Percentiles rank a stretch among this genome's conserved stretches.
phyloP scores from a whole-genome alignment of 1,139 yeast genomes.

The Scheffersomyces segobiensis region DNA sequence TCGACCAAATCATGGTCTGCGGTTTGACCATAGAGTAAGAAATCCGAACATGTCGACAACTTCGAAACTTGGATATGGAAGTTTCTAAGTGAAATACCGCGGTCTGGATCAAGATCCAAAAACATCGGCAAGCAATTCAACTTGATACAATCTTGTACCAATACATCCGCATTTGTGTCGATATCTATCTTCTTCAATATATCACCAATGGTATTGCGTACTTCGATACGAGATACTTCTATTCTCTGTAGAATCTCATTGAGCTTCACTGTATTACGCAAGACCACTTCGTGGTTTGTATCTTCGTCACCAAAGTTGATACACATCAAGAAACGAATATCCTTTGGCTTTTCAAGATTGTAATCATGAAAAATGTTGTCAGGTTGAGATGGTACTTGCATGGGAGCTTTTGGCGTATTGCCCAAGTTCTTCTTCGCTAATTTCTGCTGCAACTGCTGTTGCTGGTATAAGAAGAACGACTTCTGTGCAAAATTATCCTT shows the following conservation, averaged over 20 bases:
- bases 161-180: slow-evolving; percentile 13
- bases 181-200: slow-evolving; percentile 17
- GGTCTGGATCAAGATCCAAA: slow-evolving; percentile 59
- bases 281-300: slow-evolving; percentile 6
- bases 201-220: slow-evolving; percentile 20
- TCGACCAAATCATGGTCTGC: slow-evolving; percentile 8
- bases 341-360: slow-evolving; percentile 12
- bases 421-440: neutral
- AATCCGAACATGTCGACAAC: slow-evolving; percentile 66
- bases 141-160: slow-evolving; percentile 44
- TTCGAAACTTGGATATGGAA: slow-evolving; percentile 78
- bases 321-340: slow-evolving; percentile 50
- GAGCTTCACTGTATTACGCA: slow-evolving; percentile 65
- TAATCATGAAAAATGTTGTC: slow-evolving; percentile 1
- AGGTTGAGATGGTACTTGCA: neutral
- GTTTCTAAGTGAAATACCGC: slow-evolving; percentile 71
- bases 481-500: slow-evolving; percentile 52
- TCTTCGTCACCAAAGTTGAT: slow-evolving; percentile 41
- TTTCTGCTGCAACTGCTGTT: slow-evolving; percentile 14
- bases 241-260: slow-evolving; percentile 58
- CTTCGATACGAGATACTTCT: slow-evolving; percentile 39
- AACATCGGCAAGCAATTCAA: slow-evolving; percentile 54
- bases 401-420: neutral
- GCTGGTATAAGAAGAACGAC: slow-evolving; percentile 37
- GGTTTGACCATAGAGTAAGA: slow-evolving; percentile 52